These are phyloP conservation scores for Ambrosiella cleistominuta DNA, from an alignment of 2,329 filamentous ascomycete genomes.

Conservation along the genomic window DNA sequence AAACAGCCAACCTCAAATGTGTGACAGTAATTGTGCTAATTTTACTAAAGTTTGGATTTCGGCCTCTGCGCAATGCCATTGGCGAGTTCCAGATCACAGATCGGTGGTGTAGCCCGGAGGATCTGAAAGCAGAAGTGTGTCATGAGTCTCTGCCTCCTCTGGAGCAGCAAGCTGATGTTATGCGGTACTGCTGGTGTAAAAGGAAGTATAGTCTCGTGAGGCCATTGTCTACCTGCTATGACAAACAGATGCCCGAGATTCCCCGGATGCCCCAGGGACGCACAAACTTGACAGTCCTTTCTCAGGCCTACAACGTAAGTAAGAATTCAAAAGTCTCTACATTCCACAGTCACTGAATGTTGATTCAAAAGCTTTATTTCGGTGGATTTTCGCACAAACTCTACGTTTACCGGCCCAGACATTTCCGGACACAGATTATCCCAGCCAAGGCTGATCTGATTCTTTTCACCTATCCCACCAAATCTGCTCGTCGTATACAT, in stretches of 20 bases:
- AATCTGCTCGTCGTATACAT: conserved; percentile 20
- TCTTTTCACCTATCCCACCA: conserved; percentile 25
- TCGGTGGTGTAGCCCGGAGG: not conserved
- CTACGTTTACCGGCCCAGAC: conserved; percentile 36
- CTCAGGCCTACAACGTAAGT: conserved; percentile 37
- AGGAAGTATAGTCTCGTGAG: not conserved
- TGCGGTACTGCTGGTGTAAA: not conserved
- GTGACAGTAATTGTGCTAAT: not conserved
- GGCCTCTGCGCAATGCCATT: not conserved
- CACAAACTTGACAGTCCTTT: conserved; percentile 40
- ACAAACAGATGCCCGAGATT: not conserved
- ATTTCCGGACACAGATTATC: conserved; percentile 30
- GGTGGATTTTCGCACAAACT: conserved; percentile 39
- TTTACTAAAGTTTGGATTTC: not conserved
- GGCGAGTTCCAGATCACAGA: conserved; percentile 1
- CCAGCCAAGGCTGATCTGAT: conserved; percentile 31
- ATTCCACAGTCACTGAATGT: not conserved
- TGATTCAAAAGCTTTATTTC: conserved; percentile 37
- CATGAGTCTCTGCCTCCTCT: not conserved
- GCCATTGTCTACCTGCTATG: not conserved
- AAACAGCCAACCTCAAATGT: too few species aligned
- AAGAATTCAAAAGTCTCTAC: not conserved
- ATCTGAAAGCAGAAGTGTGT: not conserved
- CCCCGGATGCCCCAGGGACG: conserved; percentile 23
- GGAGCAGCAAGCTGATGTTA: not conserved